Evolutionary conservation across 2,329 filamentous ascomycete species (phyloP).

Genomic region (Ilyonectria mors-panacis): DNA sequence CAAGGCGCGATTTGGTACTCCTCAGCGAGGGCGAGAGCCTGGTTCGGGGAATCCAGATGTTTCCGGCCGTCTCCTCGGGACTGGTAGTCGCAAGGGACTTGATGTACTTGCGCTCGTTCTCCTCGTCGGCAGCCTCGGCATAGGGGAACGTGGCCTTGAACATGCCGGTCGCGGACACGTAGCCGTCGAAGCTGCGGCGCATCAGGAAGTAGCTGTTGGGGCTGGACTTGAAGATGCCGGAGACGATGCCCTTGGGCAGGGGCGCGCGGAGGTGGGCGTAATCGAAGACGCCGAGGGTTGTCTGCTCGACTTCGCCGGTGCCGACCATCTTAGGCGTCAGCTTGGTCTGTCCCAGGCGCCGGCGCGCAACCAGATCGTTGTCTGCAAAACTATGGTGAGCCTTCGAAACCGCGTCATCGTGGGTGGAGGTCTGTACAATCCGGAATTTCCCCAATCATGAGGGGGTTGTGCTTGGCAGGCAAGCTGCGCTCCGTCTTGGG

Average conservation of each 20-base stretch:
- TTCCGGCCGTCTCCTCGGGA: conserved; percentile 93
- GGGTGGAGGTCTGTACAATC: conserved; percentile 64
- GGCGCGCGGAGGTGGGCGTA: conserved; percentile 96
- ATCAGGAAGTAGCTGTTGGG: conserved; percentile 98
- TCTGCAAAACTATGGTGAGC: conserved; percentile 64
- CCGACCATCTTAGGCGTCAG: conserved; percentile 86
- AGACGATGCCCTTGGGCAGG: conserved; percentile 90
- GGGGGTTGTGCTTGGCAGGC: conserved; percentile 75
- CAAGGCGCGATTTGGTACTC: conserved; percentile 90
- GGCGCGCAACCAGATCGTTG: conserved; percentile 82
- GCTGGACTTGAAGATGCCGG: conserved; percentile 91
- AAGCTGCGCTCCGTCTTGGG: conserved; percentile 61
- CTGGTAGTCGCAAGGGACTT: conserved; percentile 87
- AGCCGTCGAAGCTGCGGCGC: conserved; percentile 89
- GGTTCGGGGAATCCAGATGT: conserved; percentile 93
- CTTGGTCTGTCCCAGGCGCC: conserved; percentile 93
- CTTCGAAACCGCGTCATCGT: conserved; percentile 31
- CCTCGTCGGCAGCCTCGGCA: conserved; percentile 80
- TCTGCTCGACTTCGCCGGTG: conserved; percentile 79
- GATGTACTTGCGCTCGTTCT: conserved; percentile 84
- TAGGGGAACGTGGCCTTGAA: conserved; percentile 92
- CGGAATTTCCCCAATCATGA: conserved; percentile 76
- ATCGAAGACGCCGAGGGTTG: conserved; percentile 88
- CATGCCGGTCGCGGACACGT: conserved; percentile 89
- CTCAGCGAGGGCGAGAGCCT: conserved; percentile 85